Evolutionary conservation across 2,329 filamentous ascomycete genomes (phyloP).

Genomic region (Fusarium coffeatum): DNA sequence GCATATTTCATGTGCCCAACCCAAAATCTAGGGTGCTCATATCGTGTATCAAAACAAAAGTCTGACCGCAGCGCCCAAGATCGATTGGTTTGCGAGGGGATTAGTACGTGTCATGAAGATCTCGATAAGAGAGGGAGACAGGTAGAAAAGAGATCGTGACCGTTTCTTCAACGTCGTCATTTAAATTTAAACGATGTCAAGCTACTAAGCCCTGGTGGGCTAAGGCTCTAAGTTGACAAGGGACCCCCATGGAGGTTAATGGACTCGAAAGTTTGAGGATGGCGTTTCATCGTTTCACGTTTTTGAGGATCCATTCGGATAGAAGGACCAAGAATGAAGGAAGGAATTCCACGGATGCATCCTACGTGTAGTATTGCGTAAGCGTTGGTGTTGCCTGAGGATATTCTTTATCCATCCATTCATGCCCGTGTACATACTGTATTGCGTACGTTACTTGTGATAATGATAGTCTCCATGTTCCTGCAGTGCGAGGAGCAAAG

Average conservation of each 20-base stretch:
- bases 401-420: background rate
- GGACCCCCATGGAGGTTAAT: slow-evolving; percentile 23
- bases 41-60: background rate
- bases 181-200: background rate
- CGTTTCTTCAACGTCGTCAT: slow-evolving; percentile 20
- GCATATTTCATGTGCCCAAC: background rate
- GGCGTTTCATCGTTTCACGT: slow-evolving; percentile 37
- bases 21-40: background rate
- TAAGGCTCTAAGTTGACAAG: slow-evolving; percentile 17
- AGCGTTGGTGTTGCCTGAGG: background rate
- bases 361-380: background rate
- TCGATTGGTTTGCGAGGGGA: slow-evolving; percentile 24
- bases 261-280: slow-evolving; percentile 32
- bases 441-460: slow-evolving; percentile 5
- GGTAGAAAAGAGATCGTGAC: background rate
- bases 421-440: background rate
- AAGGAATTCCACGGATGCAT: background rate
- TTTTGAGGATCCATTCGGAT: background rate
- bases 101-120: slow-evolving; percentile 8
- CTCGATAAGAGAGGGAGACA: slow-evolving; percentile 2
- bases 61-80: slow-evolving; percentile 12
- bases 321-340: background rate
- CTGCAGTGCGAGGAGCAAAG: slow-evolving; percentile 15
- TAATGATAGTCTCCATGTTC: background rate
- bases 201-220: slow-evolving; percentile 12